Conservation (phyloP, 495 filamentous ascomycete species). For the Talaromyces adpressus region DNA sequence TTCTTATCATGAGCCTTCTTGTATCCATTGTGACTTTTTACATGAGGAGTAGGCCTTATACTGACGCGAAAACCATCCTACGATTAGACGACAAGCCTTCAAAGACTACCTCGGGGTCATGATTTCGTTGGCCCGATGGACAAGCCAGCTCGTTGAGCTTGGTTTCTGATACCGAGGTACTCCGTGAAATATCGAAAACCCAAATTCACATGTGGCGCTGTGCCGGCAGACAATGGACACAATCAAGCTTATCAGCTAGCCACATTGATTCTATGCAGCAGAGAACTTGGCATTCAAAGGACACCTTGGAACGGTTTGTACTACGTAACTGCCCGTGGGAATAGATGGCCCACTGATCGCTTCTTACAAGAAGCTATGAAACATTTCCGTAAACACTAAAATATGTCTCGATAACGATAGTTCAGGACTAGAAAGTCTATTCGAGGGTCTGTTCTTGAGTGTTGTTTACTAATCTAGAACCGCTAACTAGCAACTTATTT, state of each 20-base stretch:
- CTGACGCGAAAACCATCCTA: too few species aligned
- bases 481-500: not conserved
- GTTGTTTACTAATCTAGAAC: not conserved
- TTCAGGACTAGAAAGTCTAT: not conserved
- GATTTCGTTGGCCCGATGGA: too few species aligned
- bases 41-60: too few species aligned
- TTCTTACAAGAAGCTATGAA: not conserved
- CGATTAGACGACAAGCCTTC: too few species aligned
- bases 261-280: not conserved
- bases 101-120: too few species aligned
- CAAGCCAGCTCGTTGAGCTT: too few species aligned
- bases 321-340: not conserved
- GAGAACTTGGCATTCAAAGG: not conserved
- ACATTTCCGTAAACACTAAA: not conserved
- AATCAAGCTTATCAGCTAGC: not conserved
- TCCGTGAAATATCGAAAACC: too few species aligned
- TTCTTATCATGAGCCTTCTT: too few species aligned
- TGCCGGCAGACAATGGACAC: too few species aligned
- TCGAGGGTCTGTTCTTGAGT: not conserved
- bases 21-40: too few species aligned
- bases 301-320: not conserved
- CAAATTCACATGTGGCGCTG: too few species aligned
- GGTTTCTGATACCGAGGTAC: too few species aligned
- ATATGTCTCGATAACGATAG: not conserved
- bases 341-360: not conserved